Percentiles rank a stretch among this genome's conserved stretches.
phyloP scores from a whole-genome alignment of 768 basidiomycete species.

The Hydnum rufescens region DNA sequence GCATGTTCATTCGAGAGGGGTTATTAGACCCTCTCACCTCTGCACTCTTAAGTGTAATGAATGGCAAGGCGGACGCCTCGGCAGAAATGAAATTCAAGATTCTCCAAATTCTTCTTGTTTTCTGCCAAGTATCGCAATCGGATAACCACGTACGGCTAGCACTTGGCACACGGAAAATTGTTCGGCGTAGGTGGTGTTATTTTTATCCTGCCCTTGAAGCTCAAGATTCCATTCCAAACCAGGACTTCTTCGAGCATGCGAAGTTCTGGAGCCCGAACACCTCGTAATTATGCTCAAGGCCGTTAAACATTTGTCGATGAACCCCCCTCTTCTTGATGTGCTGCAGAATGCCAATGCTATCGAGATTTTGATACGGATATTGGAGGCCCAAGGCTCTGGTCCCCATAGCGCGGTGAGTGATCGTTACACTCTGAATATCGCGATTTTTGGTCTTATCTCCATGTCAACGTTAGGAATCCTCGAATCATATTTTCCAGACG shows the following conservation, averaged over 20 bases:
- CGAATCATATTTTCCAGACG: slow-evolving; percentile 93
- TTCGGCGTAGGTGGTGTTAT: slow-evolving; percentile 46
- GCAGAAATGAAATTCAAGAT: slow-evolving; percentile 73
- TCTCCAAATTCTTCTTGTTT: slow-evolving; percentile 71
- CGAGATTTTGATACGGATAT: slow-evolving; percentile 68
- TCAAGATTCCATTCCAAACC: neutral
- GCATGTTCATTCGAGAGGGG: slow-evolving; percentile 95
- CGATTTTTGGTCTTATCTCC: neutral
- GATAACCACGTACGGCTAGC: slow-evolving; percentile 88
- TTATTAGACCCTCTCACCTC: slow-evolving; percentile 80
- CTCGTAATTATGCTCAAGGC: slow-evolving; percentile 82
- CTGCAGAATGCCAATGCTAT: slow-evolving; percentile 92
- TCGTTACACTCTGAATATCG: neutral
- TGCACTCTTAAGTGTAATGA: slow-evolving; percentile 74
- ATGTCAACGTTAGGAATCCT: too few relatives aligned
- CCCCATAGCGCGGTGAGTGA: slow-evolving; percentile 56
- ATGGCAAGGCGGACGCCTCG: slow-evolving; percentile 37
- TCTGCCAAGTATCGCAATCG: slow-evolving; percentile 90
- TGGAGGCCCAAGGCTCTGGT: slow-evolving; percentile 63
- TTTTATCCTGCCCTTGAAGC: neutral
- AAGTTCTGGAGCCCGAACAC: slow-evolving; percentile 69
- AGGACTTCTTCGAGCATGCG: slow-evolving; percentile 80
- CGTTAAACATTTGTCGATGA: slow-evolving; percentile 93
- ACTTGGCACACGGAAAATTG: slow-evolving; percentile 72
- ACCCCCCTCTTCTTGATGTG: slow-evolving; percentile 70